Evolutionary conservation across 1,284 basidiomycete species (phyloP).

Genomic region (Ceratobasidium sp.): DNA sequence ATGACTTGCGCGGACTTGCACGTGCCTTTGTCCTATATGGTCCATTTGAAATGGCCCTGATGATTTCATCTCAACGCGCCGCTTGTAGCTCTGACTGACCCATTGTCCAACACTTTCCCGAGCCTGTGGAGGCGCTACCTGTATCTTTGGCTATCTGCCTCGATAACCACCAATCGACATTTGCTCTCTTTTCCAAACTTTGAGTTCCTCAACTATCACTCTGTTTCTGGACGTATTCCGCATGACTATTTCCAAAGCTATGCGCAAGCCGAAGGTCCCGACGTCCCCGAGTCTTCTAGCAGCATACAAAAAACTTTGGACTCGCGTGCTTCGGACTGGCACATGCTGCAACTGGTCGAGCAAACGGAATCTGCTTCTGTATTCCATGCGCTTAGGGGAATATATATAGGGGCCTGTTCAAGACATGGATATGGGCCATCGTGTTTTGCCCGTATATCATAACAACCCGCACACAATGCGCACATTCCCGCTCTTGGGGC

Average conservation of each 20-base stretch:
- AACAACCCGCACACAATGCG: neutral
- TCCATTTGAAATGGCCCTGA: too few species aligned
- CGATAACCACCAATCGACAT: neutral
- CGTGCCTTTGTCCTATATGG: too few species aligned
- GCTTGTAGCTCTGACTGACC: too few species aligned
- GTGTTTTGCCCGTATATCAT: slow-evolving; percentile 5
- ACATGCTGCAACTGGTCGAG: neutral
- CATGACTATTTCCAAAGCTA: slow-evolving; percentile 12
- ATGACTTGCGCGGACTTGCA: too few species aligned
- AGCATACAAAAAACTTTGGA: neutral
- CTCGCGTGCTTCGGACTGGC: neutral
- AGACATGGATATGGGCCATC: neutral
- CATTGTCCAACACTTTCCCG: too few species aligned
- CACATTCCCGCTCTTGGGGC: slow-evolving; percentile 7
- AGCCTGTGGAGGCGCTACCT: too few species aligned
- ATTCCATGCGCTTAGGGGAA: slow-evolving; percentile 7
- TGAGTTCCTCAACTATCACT: neutral
- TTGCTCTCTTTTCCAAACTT: neutral
- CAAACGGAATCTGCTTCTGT: neutral
- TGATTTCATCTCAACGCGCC: too few species aligned
- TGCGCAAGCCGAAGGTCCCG: neutral
- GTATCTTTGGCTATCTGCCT: slow-evolving; percentile 1
- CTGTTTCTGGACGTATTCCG: slow-evolving; percentile 10
- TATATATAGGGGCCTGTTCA: neutral
- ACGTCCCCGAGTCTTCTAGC: neutral